A percentile compares a stretch with the other conserved stretches of the same genome.
These are phyloP conservation scores for Gloeostereum incarnatum DNA, from an alignment of 768 basidiomycete species.

Conservation along the genomic window DNA sequence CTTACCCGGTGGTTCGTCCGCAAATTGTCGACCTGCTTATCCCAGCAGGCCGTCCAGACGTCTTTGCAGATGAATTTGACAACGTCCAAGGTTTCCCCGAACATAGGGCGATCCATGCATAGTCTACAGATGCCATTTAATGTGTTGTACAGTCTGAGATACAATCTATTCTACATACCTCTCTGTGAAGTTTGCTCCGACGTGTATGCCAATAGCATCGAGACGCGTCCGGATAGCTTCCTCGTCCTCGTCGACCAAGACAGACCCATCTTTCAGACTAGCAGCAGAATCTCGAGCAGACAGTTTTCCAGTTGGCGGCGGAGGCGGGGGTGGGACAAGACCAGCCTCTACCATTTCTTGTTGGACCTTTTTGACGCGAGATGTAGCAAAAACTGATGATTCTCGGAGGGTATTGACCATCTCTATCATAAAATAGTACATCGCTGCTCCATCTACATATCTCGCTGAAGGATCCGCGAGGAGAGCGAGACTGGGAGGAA, in stretches of 20 bases:
- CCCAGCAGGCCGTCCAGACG: conserved; percentile 86
- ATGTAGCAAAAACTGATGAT: too few relatives aligned
- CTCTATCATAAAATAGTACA: too few relatives aligned
- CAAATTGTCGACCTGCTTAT: conserved; percentile 93
- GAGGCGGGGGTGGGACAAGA: conserved; percentile 41
- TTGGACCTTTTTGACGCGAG: conserved; percentile 58
- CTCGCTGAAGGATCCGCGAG: too few relatives aligned
- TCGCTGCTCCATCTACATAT: too few relatives aligned
- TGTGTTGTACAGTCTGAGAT: too few relatives aligned
- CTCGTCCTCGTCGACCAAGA: conserved; percentile 55
- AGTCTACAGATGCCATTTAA: too few relatives aligned
- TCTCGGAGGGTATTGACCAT: too few relatives aligned
- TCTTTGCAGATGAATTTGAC: conserved; percentile 98
- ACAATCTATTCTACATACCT: conserved; percentile 37
- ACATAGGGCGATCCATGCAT: conserved; percentile 64
- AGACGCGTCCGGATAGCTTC: conserved; percentile 60
- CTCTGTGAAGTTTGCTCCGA: conserved; percentile 82
- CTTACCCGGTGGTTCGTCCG: conserved; percentile 88
- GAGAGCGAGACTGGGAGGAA: too few relatives aligned
- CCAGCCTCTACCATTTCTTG: conserved; percentile 76
- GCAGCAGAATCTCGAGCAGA: conserved; percentile 21
- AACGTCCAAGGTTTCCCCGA: conserved; percentile 77
- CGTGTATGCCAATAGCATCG: conserved; percentile 79
- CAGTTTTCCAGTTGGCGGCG: conserved; percentile 31
- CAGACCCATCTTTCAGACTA: conserved; percentile 25